These are phyloP conservation scores for Fusarium sambucinum DNA, from an alignment of 2,329 filamentous ascomycete species.

Conservation along the genomic window DNA sequence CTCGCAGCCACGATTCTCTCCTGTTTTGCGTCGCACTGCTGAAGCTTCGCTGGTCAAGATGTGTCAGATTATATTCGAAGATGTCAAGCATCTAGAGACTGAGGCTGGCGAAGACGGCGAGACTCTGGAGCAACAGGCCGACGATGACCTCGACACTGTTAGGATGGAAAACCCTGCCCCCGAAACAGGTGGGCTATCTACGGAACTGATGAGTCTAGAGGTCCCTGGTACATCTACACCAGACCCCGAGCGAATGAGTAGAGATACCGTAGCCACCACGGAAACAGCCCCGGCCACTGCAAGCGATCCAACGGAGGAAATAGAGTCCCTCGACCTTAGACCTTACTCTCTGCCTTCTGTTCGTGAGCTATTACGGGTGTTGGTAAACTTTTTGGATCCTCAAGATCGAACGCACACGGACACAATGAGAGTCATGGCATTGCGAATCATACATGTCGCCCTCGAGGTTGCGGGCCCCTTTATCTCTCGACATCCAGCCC, in stretches of 20 bases:
- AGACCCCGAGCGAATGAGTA: constrained; percentile 54
- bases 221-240: constrained; percentile 33
- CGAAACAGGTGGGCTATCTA: constrained; percentile 39
- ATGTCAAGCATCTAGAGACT: constrained; percentile 83
- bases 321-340: constrained; percentile 71
- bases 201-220: constrained; percentile 35
- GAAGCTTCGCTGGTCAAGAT: constrained; percentile 98
- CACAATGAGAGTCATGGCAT: constrained; percentile 95
- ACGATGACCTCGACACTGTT: constrained; percentile 77
- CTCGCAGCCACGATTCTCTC: constrained; percentile 91
- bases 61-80: constrained; percentile 98
- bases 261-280: constrained; percentile 66
- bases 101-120: constrained; percentile 76
- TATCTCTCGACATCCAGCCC: constrained; percentile 89
- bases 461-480: constrained; percentile 96
- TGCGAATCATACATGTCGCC: constrained; percentile 96
- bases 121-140: constrained; percentile 73
- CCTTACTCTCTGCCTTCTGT: constrained; percentile 97
- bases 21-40: constrained; percentile 88
- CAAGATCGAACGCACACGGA: constrained; percentile 94
- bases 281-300: constrained; percentile 40
- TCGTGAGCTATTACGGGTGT: constrained; percentile 89
- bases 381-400: constrained; percentile 93
- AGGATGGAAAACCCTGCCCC: constrained; percentile 74
- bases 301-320: constrained; percentile 56